A percentile compares a stretch with the other conserved stretches of the same genome.
These are phyloP conservation scores for Penicillium verhagenii DNA, from an alignment of 495 filamentous ascomycete genomes.

Conservation along the genomic window DNA sequence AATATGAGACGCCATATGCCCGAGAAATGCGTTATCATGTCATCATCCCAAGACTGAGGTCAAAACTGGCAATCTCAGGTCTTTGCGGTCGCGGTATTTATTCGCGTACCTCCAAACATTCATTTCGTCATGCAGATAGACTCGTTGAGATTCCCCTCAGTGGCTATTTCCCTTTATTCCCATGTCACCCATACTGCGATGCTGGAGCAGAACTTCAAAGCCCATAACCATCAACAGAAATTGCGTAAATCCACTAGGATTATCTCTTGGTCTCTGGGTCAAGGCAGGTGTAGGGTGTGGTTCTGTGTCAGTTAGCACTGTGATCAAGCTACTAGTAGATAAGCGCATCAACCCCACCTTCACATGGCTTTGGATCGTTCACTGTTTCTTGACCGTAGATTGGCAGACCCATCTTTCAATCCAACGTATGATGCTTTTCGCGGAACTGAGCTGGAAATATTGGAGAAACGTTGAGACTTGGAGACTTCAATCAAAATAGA, in stretches of 20 bases:
- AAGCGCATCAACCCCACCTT: neutral
- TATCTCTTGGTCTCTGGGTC: neutral
- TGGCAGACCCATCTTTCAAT: neutral
- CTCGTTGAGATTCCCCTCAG: too few species aligned
- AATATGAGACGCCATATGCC: too few species aligned
- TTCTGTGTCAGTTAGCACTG: neutral
- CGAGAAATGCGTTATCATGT: too few species aligned
- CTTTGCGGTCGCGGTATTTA: too few species aligned
- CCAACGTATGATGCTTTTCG: too few species aligned
- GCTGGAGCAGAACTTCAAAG: constrained; percentile 1
- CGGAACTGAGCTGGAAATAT: neutral
- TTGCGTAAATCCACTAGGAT: neutral
- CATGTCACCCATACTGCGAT: neutral
- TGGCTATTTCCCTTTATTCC: neutral
- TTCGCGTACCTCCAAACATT: too few species aligned
- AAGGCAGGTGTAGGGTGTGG: neutral
- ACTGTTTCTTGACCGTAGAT: neutral
- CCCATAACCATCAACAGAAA: constrained; percentile 1
- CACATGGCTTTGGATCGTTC: neutral
- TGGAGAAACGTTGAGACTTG: too few species aligned
- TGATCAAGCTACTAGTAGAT: neutral
- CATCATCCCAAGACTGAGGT: too few species aligned
- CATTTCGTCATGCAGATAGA: neutral
- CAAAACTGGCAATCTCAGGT: too few species aligned
- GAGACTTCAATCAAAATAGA: neutral